phyloP scores from a whole-genome alignment of 2,329 filamentous ascomycete genomes.

The Paracamarosporium sp. region DNA sequence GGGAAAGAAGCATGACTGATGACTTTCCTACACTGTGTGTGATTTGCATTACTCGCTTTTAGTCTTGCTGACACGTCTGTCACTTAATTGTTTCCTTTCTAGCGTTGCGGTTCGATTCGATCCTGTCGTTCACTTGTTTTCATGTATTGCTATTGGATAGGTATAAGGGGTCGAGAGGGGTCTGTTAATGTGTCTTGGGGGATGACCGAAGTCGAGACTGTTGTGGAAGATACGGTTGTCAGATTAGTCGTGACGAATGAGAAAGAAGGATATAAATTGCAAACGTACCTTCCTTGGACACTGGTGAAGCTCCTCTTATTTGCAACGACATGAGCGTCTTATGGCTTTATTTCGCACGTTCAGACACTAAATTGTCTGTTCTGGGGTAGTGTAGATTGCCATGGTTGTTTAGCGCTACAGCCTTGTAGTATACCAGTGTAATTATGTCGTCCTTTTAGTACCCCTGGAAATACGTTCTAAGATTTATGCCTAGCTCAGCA shows the following conservation, averaged over 20 bases:
- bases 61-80: constrained; percentile 1
- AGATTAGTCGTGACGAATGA: constrained; percentile 25
- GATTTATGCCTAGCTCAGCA: neutral
- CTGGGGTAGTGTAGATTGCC: too few species aligned
- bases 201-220: neutral
- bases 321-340: too few species aligned
- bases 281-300: neutral
- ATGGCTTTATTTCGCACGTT: too few species aligned
- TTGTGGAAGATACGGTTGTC: constrained; percentile 9
- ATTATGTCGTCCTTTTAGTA: too few species aligned
- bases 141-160: neutral
- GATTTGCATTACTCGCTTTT: neutral
- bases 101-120: neutral
- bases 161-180: neutral
- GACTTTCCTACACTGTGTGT: constrained; percentile 19
- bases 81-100: constrained; percentile 2
- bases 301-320: too few species aligned
- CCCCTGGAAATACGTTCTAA: neutral
- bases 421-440: too few species aligned
- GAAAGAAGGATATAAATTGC: constrained; percentile 34
- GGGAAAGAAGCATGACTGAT: constrained; percentile 23
- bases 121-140: constrained; percentile 2
- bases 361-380: too few species aligned
- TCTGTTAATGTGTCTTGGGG: neutral
- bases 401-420: too few species aligned